Percentiles rank a stretch among this genome's conserved stretches.
Conservation (phyloP, 495 filamentous ascomycete species). For the Evansstolkia leycettana region DNA sequence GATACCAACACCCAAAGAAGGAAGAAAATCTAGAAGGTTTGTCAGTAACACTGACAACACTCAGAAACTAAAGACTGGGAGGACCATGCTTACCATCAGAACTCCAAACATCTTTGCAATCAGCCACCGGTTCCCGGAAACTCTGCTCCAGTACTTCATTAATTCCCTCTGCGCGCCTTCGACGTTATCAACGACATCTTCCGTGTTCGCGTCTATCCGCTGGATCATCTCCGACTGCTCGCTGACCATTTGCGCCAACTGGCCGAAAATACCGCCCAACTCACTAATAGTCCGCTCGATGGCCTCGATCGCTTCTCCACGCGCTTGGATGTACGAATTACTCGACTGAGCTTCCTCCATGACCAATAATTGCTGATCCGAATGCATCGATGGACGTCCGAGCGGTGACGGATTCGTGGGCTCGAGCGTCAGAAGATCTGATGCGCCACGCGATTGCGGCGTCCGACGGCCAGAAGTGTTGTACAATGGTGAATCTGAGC, state of each 20-base stretch:
- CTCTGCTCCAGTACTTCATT: conserved; percentile 92
- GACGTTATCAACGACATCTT: conserved; percentile 94
- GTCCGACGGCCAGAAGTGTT: conserved; percentile 60
- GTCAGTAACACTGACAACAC: not conserved
- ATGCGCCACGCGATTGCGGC: conserved; percentile 43
- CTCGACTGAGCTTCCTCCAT: conserved; percentile 86
- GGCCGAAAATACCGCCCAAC: conserved; percentile 89
- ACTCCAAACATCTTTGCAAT: conserved; percentile 99
- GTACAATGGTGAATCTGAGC: conserved; percentile 74
- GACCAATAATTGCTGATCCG: conserved; percentile 79
- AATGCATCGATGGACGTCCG: conserved; percentile 39
- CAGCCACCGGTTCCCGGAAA: conserved; percentile 90
- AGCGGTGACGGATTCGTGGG: conserved; percentile 49
- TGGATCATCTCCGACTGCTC: conserved; percentile 94
- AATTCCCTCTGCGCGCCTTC: conserved; percentile 85
- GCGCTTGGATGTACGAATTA: conserved; percentile 83
- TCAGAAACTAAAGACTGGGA: too few relatives aligned
- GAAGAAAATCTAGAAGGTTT: conserved; percentile 45
- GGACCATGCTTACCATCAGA: conserved; percentile 42
- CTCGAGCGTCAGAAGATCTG: conserved; percentile 77
- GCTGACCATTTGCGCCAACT: conserved; percentile 93
- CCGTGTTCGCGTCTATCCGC: conserved; percentile 88
- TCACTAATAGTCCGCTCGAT: conserved; percentile 94
- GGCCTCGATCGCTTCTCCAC: conserved; percentile 91
- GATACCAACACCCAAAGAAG: conserved; percentile 48